Evolutionary conservation across 1,284 basidiomycete species (phyloP), one percentile per base, ranked within the genome.

Genomic region (Meira miltonrushii): DNA sequence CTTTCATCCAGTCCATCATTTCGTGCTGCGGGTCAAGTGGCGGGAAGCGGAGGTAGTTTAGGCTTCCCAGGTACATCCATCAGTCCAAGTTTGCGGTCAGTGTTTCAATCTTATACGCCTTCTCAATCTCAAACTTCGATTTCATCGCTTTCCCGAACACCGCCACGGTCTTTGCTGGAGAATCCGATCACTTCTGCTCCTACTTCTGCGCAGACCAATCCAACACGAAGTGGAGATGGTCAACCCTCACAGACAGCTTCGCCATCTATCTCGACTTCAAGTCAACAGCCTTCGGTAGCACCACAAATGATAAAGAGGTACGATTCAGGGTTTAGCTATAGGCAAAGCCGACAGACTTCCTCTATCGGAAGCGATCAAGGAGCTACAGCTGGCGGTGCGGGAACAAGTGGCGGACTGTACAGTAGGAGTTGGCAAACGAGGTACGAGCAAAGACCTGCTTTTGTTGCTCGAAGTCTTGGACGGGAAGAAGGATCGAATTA

Each of bases 291-390:
- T n/a, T 54, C 57, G 6, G 57, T 58, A 28, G 46, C 58, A 39
- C 69, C 69, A 11, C 69, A 71, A 54, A 69, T 71, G 69, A 71
- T 71, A 60, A 67, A 71, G 39, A 59, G 69, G 1, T 71, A 71
- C 54, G 68, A 65, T 57, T 67, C 65, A 55, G 67, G 65, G 47
- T 69, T 70, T 40, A 58, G 62, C 1, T 71, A 71, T 21, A 65
- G 67, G 9, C 67, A 69, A 51, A 43, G 43, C 38, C 17, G 55
- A 39, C 25, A 44, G 9, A n/a, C 44, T 62, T 57, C 33, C 59
- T 61, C 21, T 60, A 65, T 19, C 38, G 60, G n/a, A 8, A 23
- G 39, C 1, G 58, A 59, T 21, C 51, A 55, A n/a, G 66, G 65
- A 37, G 61, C 62, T 21, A 63, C 61, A 46, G 65, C 61, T 38